Conservation (phyloP, 495 filamentous ascomycete species). For the Xylaria sp. region DNA sequence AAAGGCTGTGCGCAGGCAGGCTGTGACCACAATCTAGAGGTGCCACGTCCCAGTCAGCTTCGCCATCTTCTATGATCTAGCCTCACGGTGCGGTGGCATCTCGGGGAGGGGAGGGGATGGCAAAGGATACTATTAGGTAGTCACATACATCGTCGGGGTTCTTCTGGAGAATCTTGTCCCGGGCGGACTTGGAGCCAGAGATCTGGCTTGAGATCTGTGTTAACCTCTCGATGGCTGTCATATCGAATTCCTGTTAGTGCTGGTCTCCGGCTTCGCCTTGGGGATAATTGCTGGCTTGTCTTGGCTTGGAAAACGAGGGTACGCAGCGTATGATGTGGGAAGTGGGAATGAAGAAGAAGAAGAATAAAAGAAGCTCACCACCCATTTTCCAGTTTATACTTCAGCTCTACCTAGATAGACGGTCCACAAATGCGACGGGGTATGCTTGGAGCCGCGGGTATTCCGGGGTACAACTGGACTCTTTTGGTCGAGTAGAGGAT, state of each 20-base stretch:
- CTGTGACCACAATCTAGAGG: slow-evolving; percentile 83
- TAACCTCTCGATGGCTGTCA: slow-evolving; percentile 54
- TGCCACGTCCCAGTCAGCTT: slow-evolving; percentile 20
- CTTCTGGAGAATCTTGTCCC: slow-evolving; percentile 58
- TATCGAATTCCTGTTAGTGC: slow-evolving; percentile 28
- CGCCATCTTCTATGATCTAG: background rate
- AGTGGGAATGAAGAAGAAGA: background rate
- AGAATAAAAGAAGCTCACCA: slow-evolving; percentile 34
- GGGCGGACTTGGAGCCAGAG: slow-evolving; percentile 49
- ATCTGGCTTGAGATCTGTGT: slow-evolving; percentile 56
- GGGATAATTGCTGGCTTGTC: background rate
- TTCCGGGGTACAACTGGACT: background rate
- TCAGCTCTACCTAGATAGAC: slow-evolving; percentile 1
- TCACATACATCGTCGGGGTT: slow-evolving; percentile 56
- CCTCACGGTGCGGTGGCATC: background rate
- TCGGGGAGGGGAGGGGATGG: slow-evolving; percentile 5
- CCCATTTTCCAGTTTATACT: slow-evolving; percentile 37
- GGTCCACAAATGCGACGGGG: slow-evolving; percentile 20
- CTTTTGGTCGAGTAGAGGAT: background rate
- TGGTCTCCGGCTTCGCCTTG: background rate
- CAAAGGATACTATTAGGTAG: background rate
- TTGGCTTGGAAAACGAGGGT: background rate
- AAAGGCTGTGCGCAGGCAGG: slow-evolving; percentile 88
- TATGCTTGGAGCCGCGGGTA: slow-evolving; percentile 19
- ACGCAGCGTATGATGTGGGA: background rate